Conservation (phyloP, 1,284 basidiomycete genomes). For the Trametes sp. region DNA sequence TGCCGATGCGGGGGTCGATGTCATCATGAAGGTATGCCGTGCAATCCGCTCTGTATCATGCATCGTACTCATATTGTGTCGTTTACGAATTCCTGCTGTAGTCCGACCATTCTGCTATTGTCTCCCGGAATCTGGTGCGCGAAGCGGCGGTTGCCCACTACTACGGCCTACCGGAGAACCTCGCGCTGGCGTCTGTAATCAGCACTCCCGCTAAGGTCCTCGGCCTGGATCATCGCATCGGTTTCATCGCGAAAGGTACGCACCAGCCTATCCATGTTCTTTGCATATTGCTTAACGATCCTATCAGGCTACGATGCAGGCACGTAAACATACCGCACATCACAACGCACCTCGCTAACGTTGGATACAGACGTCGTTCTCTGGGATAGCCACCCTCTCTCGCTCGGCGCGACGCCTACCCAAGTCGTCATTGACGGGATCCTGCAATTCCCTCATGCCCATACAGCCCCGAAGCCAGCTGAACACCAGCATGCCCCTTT, state of each 20-base stretch:
- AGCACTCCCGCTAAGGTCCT: conserved; percentile 66
- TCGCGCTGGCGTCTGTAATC: conserved; percentile 66
- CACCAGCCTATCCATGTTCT: not conserved
- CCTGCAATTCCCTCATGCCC: conserved; percentile 55
- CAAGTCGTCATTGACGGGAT: conserved; percentile 79
- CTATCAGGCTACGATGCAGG: conserved; percentile 45
- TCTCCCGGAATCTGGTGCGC: conserved; percentile 70
- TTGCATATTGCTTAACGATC: conserved; percentile 4
- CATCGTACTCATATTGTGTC: too few species aligned
- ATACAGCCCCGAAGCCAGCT: conserved; percentile 54
- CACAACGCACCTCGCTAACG: not conserved
- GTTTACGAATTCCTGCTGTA: too few species aligned
- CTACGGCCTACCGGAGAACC: conserved; percentile 55
- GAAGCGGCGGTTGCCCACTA: conserved; percentile 78
- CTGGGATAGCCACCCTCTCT: conserved; percentile 89
- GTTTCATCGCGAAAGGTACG: conserved; percentile 60
- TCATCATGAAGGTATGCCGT: conserved; percentile 68
- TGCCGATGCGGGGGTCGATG: conserved; percentile 67
- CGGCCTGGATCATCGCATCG: conserved; percentile 73
- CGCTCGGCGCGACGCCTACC: conserved; percentile 73
- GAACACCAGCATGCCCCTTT: conserved; percentile 59
- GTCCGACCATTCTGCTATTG: conserved; percentile 74
- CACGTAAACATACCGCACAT: conserved; percentile 15
- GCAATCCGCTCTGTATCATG: too few species aligned
- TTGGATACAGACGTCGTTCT: conserved; percentile 73